These are phyloP conservation scores for Pestalotiopsis sp. DNA, from an alignment of 2,329 filamentous ascomycete genomes.

Conservation along the genomic window DNA sequence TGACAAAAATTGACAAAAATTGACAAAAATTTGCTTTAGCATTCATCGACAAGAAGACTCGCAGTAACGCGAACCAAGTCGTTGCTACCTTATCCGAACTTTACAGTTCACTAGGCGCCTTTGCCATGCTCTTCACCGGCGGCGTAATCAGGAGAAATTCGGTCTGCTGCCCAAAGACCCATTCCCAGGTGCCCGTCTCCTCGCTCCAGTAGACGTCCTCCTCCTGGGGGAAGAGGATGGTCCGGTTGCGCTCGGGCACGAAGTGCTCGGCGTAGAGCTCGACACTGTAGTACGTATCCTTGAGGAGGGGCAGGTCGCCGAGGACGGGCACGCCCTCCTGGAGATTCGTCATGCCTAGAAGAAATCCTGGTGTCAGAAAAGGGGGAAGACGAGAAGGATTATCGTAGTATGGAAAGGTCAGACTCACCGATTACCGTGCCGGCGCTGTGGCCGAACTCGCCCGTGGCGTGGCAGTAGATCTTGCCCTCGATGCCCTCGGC, in stretches of 20 bases:
- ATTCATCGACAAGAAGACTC: too few species aligned
- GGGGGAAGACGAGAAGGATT: background rate
- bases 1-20: too few species aligned
- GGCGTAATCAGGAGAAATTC: slow-evolving; percentile 40
- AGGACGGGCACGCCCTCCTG: slow-evolving; percentile 49
- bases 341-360: slow-evolving; percentile 50
- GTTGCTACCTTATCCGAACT: background rate
- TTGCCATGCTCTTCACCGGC: background rate
- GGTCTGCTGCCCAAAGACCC: slow-evolving; percentile 52
- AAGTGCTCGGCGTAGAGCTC: slow-evolving; percentile 52
- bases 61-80: background rate
- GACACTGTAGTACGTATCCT: slow-evolving; percentile 51
- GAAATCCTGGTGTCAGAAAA: background rate
- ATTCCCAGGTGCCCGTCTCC: slow-evolving; percentile 43
- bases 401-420: background rate
- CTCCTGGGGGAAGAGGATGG: slow-evolving; percentile 49
- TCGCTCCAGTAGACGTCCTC: slow-evolving; percentile 52
- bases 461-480: slow-evolving; percentile 52
- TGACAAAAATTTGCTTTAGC: too few species aligned
- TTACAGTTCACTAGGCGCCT: background rate
- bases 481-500: slow-evolving; percentile 46
- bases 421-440: slow-evolving; percentile 48
- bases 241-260: slow-evolving; percentile 46
- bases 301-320: slow-evolving; percentile 47
- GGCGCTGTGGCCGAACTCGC: slow-evolving; percentile 54